Conservation (phyloP, 176 grass and related monocot species). For the Triticum urartu region DNA sequence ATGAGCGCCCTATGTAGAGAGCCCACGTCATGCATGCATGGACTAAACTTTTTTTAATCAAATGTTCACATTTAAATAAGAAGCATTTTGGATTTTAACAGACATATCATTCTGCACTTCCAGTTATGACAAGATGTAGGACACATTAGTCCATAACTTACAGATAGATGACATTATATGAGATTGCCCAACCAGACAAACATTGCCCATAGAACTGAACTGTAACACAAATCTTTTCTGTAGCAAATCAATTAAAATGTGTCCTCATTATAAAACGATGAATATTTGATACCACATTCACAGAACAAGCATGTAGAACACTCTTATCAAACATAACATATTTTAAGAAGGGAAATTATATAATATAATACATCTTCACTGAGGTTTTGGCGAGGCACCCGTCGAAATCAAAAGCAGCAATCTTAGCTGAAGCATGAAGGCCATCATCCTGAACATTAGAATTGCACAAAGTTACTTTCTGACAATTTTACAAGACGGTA, state of each 20-base stretch:
- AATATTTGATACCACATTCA: background rate
- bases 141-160: background rate
- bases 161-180: background rate
- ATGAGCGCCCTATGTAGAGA: background rate
- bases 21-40: background rate
- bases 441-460: conserved; percentile 52
- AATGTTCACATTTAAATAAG: background rate
- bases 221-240: conserved; percentile 2
- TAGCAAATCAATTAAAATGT: conserved; percentile 5
- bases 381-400: conserved; percentile 79
- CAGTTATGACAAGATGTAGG: background rate
- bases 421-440: conserved; percentile 75
- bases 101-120: background rate
- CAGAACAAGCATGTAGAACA: conserved; percentile 1
- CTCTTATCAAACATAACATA: background rate
- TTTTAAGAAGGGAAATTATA: conserved; percentile 17
- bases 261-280: background rate
- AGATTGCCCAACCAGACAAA: background rate
- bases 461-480: conserved; percentile 9
- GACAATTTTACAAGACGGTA: background rate
- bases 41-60: background rate
- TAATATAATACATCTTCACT: conserved; percentile 62
- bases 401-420: conserved; percentile 99
- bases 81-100: background rate
- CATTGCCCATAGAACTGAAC: background rate